A percentile compares a stretch with the other conserved stretches of the same genome.
These are phyloP conservation scores for Zancudomyces culisetae DNA, from an alignment of 371 early-diverging fungal species.

Conservation along the genomic window DNA sequence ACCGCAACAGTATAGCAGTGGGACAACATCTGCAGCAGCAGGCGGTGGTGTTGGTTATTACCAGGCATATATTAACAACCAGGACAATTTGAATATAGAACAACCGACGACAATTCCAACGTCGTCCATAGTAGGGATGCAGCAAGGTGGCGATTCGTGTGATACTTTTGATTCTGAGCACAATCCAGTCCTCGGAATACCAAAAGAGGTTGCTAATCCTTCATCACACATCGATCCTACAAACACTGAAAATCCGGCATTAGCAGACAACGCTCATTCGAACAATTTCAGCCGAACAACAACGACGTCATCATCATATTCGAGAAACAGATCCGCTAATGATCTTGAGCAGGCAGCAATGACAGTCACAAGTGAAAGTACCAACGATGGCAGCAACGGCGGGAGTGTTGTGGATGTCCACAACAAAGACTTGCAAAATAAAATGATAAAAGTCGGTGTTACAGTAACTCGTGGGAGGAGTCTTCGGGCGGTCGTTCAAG, in stretches of 20 bases:
- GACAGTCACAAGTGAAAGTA: neutral
- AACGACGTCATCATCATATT: neutral
- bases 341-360: conserved; percentile 5
- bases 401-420: neutral
- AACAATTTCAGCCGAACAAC: neutral
- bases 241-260: neutral
- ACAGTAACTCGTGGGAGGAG: conserved; percentile 19
- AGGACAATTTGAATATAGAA: neutral
- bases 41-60: neutral
- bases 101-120: neutral
- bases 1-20: neutral
- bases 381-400: neutral
- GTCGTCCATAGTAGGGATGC: neutral
- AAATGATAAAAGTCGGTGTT: neutral
- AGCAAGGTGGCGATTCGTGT: neutral
- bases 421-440: no score
- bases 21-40: neutral
- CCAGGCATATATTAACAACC: neutral
- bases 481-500: conserved; percentile 25
- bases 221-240: neutral
- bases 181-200: neutral
- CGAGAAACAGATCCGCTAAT: neutral
- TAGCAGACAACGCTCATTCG: neutral
- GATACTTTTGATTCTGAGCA: neutral
- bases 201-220: neutral